Evolutionary conservation across 768 basidiomycete genomes (phyloP).

Genomic region (Pholiota conissans): DNA sequence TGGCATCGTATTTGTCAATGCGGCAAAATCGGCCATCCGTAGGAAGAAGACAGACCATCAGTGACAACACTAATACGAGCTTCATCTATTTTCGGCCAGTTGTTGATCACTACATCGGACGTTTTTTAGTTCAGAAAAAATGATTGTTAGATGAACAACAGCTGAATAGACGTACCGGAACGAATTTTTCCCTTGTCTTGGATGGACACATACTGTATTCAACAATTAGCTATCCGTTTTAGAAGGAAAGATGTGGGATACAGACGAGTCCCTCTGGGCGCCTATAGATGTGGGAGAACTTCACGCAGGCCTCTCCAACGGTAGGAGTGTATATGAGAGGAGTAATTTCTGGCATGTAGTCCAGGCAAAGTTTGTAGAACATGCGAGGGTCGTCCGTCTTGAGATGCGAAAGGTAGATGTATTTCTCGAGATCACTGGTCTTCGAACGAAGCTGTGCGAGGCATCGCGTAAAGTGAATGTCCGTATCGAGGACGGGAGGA

Average conservation of each 20-base stretch:
- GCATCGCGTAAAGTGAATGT: slow-evolving; percentile 57
- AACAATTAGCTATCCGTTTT: slow-evolving; percentile 12
- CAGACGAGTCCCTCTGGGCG: slow-evolving; percentile 71
- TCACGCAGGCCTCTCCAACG: slow-evolving; percentile 87
- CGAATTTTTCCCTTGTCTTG: slow-evolving; percentile 83
- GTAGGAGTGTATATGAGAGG: slow-evolving; percentile 93
- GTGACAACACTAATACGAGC: slow-evolving; percentile 93
- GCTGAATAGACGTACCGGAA: slow-evolving; percentile 28
- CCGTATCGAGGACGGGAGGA: slow-evolving; percentile 56
- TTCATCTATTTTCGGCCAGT: slow-evolving; percentile 71
- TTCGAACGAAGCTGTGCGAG: slow-evolving; percentile 76
- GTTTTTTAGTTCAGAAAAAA: background rate
- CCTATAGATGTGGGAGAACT: slow-evolving; percentile 78
- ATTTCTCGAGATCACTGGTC: slow-evolving; percentile 74
- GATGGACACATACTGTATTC: slow-evolving; percentile 67
- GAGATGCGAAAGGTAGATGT: slow-evolving; percentile 79
- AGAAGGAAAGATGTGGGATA: slow-evolving; percentile 10
- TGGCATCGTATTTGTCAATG: slow-evolving; percentile 23
- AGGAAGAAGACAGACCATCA: slow-evolving; percentile 54
- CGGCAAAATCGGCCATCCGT: background rate
- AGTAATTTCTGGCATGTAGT: slow-evolving; percentile 67
- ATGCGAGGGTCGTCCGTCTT: slow-evolving; percentile 70
- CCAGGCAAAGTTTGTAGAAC: slow-evolving; percentile 78
- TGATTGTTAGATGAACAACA: background rate
- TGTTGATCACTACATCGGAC: slow-evolving; percentile 49